These are phyloP conservation scores for Zygotorulaspora sp. DNA, from an alignment of 805 yeast genomes.

Conservation along the genomic window DNA sequence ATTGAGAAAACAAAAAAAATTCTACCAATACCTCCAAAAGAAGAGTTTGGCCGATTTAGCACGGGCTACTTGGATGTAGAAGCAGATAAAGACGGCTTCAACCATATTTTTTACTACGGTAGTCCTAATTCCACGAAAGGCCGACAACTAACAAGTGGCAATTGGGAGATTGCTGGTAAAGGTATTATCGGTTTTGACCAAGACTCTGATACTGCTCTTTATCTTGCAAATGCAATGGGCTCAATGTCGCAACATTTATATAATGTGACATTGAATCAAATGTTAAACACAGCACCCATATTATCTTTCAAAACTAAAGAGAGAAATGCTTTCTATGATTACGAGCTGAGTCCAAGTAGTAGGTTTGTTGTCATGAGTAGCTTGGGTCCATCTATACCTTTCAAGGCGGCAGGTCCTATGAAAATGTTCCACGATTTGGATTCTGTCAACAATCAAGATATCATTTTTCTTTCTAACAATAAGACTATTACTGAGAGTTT, in stretches of 20 bases:
- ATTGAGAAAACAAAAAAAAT: conserved; percentile 49
- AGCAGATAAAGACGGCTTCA: conserved; percentile 47
- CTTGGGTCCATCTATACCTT: conserved; percentile 27
- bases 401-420: conserved; percentile 26
- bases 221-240: conserved; percentile 46
- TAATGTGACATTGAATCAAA: conserved; percentile 39
- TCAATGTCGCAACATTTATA: conserved; percentile 56
- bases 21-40: conserved; percentile 37
- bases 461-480: conserved; percentile 17
- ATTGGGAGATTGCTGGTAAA: conserved; percentile 50
- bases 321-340: conserved; percentile 37
- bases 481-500: conserved; percentile 17
- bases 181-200: conserved; percentile 45
- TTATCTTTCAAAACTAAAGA: conserved; percentile 22
- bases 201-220: conserved; percentile 47
- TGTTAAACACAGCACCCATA: conserved; percentile 2
- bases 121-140: conserved; percentile 42
- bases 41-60: conserved; percentile 24
- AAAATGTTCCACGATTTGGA: conserved; percentile 11
- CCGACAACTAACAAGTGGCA: conserved; percentile 41
- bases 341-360: conserved; percentile 54
- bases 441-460: conserved; percentile 5
- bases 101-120: conserved; percentile 60
- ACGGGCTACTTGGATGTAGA: conserved; percentile 64
- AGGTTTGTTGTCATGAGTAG: conserved; percentile 37